Evolutionary conservation across 371 early-diverging fungal genomes (phyloP), one percentile per base, ranked within the genome.

Genomic region (Mucor piriformis): DNA sequence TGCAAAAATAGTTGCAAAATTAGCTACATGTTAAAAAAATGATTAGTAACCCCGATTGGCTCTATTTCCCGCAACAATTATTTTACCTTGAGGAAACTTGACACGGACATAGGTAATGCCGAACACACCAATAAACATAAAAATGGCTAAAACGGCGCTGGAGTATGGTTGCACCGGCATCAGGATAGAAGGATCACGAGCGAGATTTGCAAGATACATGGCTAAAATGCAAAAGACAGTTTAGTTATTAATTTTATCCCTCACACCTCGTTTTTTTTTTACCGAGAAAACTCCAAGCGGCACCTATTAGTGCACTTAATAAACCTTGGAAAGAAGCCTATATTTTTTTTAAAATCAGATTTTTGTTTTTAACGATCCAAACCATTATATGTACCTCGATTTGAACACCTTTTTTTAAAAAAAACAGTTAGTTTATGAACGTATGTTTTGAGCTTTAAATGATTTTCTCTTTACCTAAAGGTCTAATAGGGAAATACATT

Each of bases 121-220:
- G 56, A 79, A 79, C 4, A 70, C 66, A 32, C 70, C 76, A 43
- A 79, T 56, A 21, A 76, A 59, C 50, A 72, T 52, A 29, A 73
- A 76, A 0, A 73, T 32, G 25, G 70, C 70, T 16, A 76, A 57
- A 35, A 79, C 51, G 18, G 66, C 79, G 49, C 74, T 69, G 7
- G 69, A 69, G 11, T 40, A 46, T 4, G 74, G 65, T 52, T 79
- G 79, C 29, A 79, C 62, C 11, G 79, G 70, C 5, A 15, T 50
- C 15, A 55, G 62, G 16, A 60, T 61, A 3, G 46, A 21, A 1
- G 61, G 58, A 59, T 79, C 72, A 23, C 79, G 63, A 25, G 70
- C 69, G 24, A 75, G 58, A 50, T 73, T 63, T 23, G 66, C 73
- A 8, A 70, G 58, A 43, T 63, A 79, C 66, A 70, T 70, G 21